Evolutionary conservation across 2,329 filamentous ascomycete genomes (phyloP), one percentile per base, ranked within the genome.

Genomic region (Colletotrichum agaves): DNA sequence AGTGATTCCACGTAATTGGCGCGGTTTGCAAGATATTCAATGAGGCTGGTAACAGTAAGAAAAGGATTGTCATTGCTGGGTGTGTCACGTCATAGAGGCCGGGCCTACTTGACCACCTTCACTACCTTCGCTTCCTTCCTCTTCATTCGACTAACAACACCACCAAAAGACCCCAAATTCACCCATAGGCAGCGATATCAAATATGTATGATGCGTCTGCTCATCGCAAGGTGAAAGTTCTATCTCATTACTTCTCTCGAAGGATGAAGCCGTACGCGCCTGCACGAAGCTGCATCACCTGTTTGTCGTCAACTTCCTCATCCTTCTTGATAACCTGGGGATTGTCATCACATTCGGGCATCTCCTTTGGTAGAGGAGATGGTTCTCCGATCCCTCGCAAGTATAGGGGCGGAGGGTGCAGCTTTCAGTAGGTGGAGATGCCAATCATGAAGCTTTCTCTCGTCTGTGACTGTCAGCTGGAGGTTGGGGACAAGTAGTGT

Each of bases 1-100:
- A 62, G 46, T 67, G 52, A 43, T 72, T 70, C 71, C 71, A 73
- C 1, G 21, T 15, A 2, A 65, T 11, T 3, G 11, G 8, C 33
- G 49, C 41, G 1, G 23, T 19, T 2, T 50, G 37, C 6, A 39
- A 41, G 7, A 63, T 27, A 8, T 21, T 12, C 6, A 63, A 17
- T 13, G 21, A 15, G 2, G 41, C 50, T 63, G 39, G 12, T 19
- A 23, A 33, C 3, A 23, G 3, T 41, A 3, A 5, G 17, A 1
- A 3, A 12, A 4, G 1, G 23, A 27, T 27, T 27, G 23, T 27
- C 23, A 27, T 27, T 27, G 23, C 23, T 27, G 23, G 23, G n/a
- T n/a, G n/a, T n/a, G n/a, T n/a, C n/a, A n/a, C n/a, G n/a, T n/a
- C n/a, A n/a, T n/a, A n/a, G n/a, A n/a, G n/a, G n/a, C n/a, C n/a